Evolutionary conservation across 805 yeast species (phyloP), one percentile per base, ranked within the genome.

Genomic region (Suhomyces prunicola): DNA sequence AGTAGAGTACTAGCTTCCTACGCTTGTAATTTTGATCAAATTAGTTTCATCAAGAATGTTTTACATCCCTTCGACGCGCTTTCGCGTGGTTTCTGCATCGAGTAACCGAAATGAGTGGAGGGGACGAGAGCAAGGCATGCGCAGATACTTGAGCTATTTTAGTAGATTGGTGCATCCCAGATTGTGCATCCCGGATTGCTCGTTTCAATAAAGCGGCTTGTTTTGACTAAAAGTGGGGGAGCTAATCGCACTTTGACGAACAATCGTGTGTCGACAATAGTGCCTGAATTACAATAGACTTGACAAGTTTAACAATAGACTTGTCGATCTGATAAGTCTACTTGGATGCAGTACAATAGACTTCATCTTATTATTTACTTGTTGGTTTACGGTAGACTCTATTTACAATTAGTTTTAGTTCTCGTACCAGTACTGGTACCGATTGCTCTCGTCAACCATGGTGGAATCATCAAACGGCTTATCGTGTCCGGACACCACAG

Each of bases 401-500:
- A 42, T 42, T 23, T 42, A 42, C 46, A 33, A 46, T 13, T 10
- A 4, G 22, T 8, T 24, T 36, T 36, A 12, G 5, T 33, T 35
- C 40, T 57, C 60, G 6, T 52, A 46, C 60, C 60, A 57, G 45
- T 47, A 57, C 22, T 50, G 27, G 36, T 50, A 49, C 40, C 46
- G 46, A 24, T 51, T 50, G 12, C 40, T 47, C 5, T 50, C 51
- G 7, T 35, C 35, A 7, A 54, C 24, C 2, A 15, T 23, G 4
- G 50, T 48, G 13, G 29, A 24, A 5, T 50, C 50, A 27, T 49
- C 48, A 15, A 46, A 52, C 6, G n/a, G 22, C 13, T n/a, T 13
- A 24, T 27, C 24, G 22, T 24, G 24, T n/a, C 47, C 47, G 7
- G 35, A n/a, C 13, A 27, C 9, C 15, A 44, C 13, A n/a, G 23